These are phyloP conservation scores for Daldinia caldariorum DNA, from an alignment of 495 filamentous ascomycete genomes.

Conservation along the genomic window DNA sequence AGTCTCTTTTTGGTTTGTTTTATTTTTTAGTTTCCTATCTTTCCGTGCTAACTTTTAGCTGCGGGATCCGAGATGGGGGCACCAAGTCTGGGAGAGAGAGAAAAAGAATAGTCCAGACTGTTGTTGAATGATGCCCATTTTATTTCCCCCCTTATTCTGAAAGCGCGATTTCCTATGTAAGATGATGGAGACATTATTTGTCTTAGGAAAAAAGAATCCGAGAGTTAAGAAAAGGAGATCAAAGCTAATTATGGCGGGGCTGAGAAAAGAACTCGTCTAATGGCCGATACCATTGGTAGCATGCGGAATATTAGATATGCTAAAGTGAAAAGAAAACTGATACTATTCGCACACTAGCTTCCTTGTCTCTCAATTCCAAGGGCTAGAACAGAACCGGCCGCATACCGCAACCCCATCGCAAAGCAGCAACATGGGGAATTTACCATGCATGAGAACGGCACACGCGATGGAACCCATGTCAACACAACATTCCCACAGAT, in stretches of 20 bases:
- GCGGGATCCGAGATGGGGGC: conserved; percentile 13
- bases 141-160: not conserved
- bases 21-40: not conserved
- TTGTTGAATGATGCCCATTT: not conserved
- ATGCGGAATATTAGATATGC: conserved; percentile 16
- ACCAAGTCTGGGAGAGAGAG: not conserved
- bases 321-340: not conserved
- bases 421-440: conserved; percentile 32
- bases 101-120: not conserved
- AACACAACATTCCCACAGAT: conserved; percentile 11
- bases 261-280: conserved; percentile 26
- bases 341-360: conserved; percentile 2
- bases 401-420: conserved; percentile 18
- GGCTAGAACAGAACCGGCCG: conserved; percentile 24
- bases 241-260: conserved; percentile 14
- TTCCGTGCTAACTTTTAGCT: conserved; percentile 11
- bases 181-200: conserved; percentile 2
- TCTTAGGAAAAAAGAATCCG: not conserved
- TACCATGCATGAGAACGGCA: conserved; percentile 37
- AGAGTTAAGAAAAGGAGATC: not conserved
- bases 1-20: not conserved
- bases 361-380: conserved; percentile 24
- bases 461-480: conserved; percentile 30
- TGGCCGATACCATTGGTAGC: conserved; percentile 27
- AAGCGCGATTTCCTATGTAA: not conserved